Conservation (phyloP, 345 rosid species). For the Eucalyptus curtisii region DNA sequence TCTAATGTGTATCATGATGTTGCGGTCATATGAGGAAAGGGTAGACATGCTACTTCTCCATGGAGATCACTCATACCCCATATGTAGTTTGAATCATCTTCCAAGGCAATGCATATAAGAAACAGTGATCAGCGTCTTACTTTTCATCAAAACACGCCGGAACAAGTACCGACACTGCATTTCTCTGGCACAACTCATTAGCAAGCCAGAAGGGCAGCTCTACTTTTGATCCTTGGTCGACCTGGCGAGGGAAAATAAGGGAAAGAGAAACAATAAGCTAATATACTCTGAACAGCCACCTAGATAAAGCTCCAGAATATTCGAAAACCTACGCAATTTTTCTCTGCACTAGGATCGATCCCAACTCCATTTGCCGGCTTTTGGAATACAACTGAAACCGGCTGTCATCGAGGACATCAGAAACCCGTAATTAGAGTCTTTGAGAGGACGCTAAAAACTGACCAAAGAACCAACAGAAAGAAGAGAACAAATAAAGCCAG, state of each 20-base stretch:
- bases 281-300: background rate
- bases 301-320: background rate
- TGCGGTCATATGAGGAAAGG: background rate
- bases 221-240: conserved; percentile 60
- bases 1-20: background rate
- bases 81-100: background rate
- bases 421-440: background rate
- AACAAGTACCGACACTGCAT: conserved; percentile 45
- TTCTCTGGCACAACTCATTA: conserved; percentile 51
- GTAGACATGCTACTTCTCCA: background rate
- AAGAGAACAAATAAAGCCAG: background rate
- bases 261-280: background rate
- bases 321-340: conserved; percentile 30
- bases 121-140: conserved; percentile 13
- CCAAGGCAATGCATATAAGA: background rate
- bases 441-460: background rate
- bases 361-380: conserved; percentile 61
- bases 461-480: background rate
- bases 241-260: conserved; percentile 10
- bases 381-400: conserved; percentile 45
- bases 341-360: conserved; percentile 68
- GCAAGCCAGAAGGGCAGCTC: conserved; percentile 91
- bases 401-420: conserved; percentile 14
- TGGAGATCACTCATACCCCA: background rate
- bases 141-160: conserved; percentile 71